Evolutionary conservation across 2,329 filamentous ascomycete species (phyloP), one percentile per base, ranked within the genome.

Genomic region (Paraconiothyrium brasiliense): DNA sequence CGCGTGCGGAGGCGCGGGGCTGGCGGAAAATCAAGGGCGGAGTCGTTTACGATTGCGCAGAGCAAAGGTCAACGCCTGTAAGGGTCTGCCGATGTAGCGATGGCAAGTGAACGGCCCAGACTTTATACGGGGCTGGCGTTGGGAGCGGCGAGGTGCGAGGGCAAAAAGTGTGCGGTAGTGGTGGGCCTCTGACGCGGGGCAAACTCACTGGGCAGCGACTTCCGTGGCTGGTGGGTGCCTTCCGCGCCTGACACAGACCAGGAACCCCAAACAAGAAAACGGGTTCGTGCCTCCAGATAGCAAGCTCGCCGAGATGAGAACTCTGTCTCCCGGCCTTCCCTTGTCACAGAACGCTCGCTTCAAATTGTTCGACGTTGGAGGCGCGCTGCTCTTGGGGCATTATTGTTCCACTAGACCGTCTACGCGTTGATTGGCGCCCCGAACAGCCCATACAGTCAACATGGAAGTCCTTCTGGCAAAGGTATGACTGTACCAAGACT

Each of bases 401-500:
- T 20, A 57, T 47, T 58, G 16, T 44, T 27, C 24, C n/a, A 44
- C 20, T 54, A 57, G 46, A 20, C 49, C 39, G 50, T 41, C 47
- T 43, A 37, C 41, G 54, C 48, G 59, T 59, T 51, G 49, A 56
- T 39, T 37, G 55, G 34, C 22, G 43, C n/a, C 11, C 27, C 52
- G 57, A 20, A 60, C 61, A 51, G n/a, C 11, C 30, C 52, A 60
- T 11, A 60, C 61, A 51, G 49, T 63, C 76, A 84, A 71, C 61
- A 96, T 97, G 93, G 93, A 97, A 76, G 84, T 84, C 51, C 83
- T 91, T 55, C 79, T 91, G 48, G 80, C 83, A 55, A 88, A 88
- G 76, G 88, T 90, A 72, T 65, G 71, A 66, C 20, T 54, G 44
- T 43, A 34, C 27, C 27, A 44, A 24, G 39, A 44, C 39, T 44